Evolutionary conservation across 192 early-diverging fungal genomes (phyloP).

Genomic region (Backusella sp.): DNA sequence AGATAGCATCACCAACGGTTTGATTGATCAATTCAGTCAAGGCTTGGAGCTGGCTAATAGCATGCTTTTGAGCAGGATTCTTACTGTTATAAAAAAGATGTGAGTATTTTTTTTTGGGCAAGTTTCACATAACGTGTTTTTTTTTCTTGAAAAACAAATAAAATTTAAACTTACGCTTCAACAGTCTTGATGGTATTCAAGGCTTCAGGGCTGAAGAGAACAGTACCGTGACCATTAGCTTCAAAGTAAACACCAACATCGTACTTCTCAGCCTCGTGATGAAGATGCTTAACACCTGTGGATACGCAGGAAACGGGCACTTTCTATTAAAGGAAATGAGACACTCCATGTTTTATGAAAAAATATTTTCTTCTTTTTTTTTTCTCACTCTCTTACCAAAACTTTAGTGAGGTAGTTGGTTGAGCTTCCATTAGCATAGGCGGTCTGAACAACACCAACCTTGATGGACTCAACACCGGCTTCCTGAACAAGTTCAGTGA

Average conservation of each 20-base stretch:
- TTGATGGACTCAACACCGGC: constrained; percentile 76
- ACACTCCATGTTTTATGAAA: neutral
- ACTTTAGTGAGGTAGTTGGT: constrained; percentile 88
- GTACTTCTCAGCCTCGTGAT: constrained; percentile 97
- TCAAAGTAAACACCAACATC: constrained; percentile 99
- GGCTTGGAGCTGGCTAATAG: constrained; percentile 75
- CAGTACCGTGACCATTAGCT: constrained; percentile 99
- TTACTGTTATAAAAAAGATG: constrained; percentile 34
- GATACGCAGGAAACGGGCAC: constrained; percentile 94
- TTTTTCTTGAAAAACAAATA: neutral
- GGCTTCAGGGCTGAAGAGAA: constrained; percentile 85
- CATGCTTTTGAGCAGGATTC: constrained; percentile 74
- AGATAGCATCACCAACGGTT: constrained; percentile 97
- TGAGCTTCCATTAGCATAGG: constrained; percentile 98
- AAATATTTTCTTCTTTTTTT: no score
- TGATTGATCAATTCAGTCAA: constrained; percentile 97
- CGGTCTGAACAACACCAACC: constrained; percentile 98
- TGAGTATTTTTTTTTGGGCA: neutral
- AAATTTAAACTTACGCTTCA: constrained; percentile 49
- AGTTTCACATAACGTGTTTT: neutral
- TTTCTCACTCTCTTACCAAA: constrained; percentile 54
- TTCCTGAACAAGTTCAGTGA: constrained; percentile 85
- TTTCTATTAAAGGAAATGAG: constrained; percentile 46
- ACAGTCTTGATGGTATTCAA: constrained; percentile 71
- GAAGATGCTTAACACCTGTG: constrained; percentile 99